A percentile compares a stretch with the other conserved stretches of the same genome.
phyloP scores from a whole-genome alignment of 228 moss, liverwort and hornwort genomes.

The Sphagnum fallax region DNA sequence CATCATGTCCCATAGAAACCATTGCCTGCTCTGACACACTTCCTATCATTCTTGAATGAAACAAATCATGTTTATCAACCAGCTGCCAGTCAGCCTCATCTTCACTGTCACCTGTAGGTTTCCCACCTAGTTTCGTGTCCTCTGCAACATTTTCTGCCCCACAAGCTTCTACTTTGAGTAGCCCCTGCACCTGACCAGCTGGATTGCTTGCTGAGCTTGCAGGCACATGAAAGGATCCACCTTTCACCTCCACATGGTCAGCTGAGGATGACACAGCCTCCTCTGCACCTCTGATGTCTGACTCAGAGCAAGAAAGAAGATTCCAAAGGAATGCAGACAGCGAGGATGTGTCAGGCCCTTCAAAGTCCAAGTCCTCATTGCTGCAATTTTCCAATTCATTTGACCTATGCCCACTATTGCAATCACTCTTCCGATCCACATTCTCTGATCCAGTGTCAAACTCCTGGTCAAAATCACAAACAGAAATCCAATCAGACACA shows the following conservation, averaged over 20 bases:
- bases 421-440: too few relatives aligned
- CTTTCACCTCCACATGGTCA: conserved; percentile 27
- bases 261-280: conserved; percentile 8
- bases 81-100: conserved; percentile 95
- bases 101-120: conserved; percentile 44
- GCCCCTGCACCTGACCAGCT: conserved; percentile 14
- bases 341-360: conserved; percentile 91
- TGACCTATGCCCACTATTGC: conserved; percentile 2
- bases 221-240: conserved; percentile 9
- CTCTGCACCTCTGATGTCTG: conserved; percentile 13
- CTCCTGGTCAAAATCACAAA: too few relatives aligned
- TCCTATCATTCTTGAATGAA: conserved; percentile 17
- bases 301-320: conserved; percentile 60
- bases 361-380: conserved; percentile 30
- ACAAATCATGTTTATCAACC: conserved; percentile 70
- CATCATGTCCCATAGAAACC: conserved; percentile 11
- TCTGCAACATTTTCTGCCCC: conserved; percentile 18
- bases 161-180: conserved; percentile 10
- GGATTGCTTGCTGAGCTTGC: conserved; percentile 13
- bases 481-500: too few relatives aligned
- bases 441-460: too few relatives aligned
- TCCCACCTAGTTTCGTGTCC: conserved; percentile 12
- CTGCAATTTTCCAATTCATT: conserved; percentile 21
- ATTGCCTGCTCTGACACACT: conserved; percentile 12
- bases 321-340: conserved; percentile 81